phyloP scores from a whole-genome alignment of 371 early-diverging fungal species.

The Mucor sp. region DNA sequence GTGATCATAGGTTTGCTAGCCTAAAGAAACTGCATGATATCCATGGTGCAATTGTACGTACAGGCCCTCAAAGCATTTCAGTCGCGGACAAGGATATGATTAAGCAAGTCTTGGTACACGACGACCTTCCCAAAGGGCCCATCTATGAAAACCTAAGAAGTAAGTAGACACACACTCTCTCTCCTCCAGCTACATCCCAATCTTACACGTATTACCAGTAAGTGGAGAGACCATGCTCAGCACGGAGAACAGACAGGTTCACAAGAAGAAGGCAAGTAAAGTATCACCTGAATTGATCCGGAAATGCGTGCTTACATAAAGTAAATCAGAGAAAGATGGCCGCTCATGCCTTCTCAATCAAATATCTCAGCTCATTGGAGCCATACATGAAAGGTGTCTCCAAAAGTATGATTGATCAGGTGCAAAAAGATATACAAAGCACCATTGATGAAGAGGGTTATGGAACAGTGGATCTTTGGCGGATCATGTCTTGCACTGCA shows the following conservation, averaged over 20 bases:
- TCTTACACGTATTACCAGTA: not conserved
- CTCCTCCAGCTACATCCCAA: not conserved
- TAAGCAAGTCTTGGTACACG: slow-evolving; percentile 15
- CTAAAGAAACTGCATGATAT: slow-evolving; percentile 13
- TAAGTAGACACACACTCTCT: too few relatives aligned
- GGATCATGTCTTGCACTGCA: not conserved
- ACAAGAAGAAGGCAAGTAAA: slow-evolving; percentile 34
- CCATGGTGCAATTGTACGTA: slow-evolving; percentile 25
- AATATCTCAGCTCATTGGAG: slow-evolving; percentile 44
- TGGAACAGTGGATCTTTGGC: not conserved
- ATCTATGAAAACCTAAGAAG: slow-evolving; percentile 17
- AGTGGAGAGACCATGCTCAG: not conserved
- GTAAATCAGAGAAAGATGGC: slow-evolving; percentile 35
- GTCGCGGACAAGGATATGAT: slow-evolving; percentile 24
- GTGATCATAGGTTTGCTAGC: slow-evolving; percentile 10
- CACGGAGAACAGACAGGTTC: slow-evolving; percentile 8
- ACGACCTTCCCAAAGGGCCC: slow-evolving; percentile 20
- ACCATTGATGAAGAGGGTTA: slow-evolving; percentile 1
- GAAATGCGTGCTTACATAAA: not conserved
- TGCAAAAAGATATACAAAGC: slow-evolving; percentile 16
- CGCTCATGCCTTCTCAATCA: slow-evolving; percentile 47
- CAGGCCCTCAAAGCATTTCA: slow-evolving; percentile 11
- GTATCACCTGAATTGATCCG: not conserved
- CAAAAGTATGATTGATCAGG: slow-evolving; percentile 19
- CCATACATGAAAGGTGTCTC: slow-evolving; percentile 27